Base-by-base conservation (phyloP, 768 basidiomycete species). In the Pulveroboletus sp. region DNA sequence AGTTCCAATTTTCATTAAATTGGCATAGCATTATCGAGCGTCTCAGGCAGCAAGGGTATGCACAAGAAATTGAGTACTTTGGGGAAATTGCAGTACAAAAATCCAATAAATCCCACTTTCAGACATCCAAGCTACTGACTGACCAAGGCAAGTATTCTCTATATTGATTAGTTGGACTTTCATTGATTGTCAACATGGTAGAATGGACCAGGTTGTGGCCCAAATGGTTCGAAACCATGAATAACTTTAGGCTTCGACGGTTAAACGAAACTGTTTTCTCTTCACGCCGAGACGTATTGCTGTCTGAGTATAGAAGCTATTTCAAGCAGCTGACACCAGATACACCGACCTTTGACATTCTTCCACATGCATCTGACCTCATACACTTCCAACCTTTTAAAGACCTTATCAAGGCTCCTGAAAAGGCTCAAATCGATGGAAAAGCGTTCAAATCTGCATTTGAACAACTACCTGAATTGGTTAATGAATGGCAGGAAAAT, bases 121-220 rank as follows among this genome's bases (percentile, higher is more conserved):
- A 17, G 32, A 35, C 24, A 2, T 37, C 35, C 24, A 51, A 40
- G 10, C 21, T 34, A 3, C 58, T 59, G 29, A 57, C 47, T 0
- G 45, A 51, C 23, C 36, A 37, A 49, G 55, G 55, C 49, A 1
- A 16, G 17, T 11, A 25, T 34, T 25, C 12, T 5, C 12, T 13
- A 7, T 9, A 10, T 13, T 13, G 6, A 12, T 11, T n/a, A 14
- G 13, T 1, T 24, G 5, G 1, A 14, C 8, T 16, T 4, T 13
- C 10, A 8, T 21, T 57, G 25, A 51, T 39, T 13, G 4, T 27
- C 10, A 21, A 33, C 6, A 0, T 9, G 5, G 3, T 32, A 59
- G 58, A 52, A 47, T 60, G 53, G 57, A 17, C 34, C n/a, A 41
- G 23, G 17, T 43, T 55, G 4, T 45, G 47, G 48, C 49, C 53